A percentile compares a stretch with the other conserved stretches of the same genome.
Conservation (phyloP, 768 basidiomycete species). For the Daedalea quercina region DNA sequence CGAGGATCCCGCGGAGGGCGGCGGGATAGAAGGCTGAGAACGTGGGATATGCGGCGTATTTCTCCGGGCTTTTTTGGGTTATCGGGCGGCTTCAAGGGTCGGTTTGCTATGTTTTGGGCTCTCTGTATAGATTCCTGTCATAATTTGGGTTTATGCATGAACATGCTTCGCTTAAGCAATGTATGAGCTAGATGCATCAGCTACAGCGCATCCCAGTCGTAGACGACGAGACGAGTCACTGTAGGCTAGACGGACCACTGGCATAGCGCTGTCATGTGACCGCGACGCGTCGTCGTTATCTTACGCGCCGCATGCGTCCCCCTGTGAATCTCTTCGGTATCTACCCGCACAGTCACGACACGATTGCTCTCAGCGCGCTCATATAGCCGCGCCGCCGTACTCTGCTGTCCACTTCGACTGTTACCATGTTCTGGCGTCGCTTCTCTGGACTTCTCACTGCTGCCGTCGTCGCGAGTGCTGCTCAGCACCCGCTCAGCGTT, state of each 20-base stretch:
- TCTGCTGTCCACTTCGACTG: too few species aligned
- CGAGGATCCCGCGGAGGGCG: conserved; percentile 16
- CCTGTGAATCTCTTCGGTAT: not conserved
- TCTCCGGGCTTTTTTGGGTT: not conserved
- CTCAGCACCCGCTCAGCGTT: conserved; percentile 1
- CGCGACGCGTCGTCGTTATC: not conserved
- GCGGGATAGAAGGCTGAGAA: conserved; percentile 19
- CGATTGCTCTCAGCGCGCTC: not conserved
- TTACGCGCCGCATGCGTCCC: not conserved
- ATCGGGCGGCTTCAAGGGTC: not conserved
- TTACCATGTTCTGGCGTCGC: not conserved
- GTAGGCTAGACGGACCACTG: too few species aligned
- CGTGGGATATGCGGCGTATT: not conserved
- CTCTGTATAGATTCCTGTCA: too few species aligned
- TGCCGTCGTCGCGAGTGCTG: not conserved
- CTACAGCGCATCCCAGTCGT: too few species aligned
- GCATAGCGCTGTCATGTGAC: not conserved
- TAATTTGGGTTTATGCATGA: too few species aligned
- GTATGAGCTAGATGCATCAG: too few species aligned
- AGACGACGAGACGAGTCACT: too few species aligned
- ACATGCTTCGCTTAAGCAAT: too few species aligned
- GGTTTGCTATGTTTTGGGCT: not conserved
- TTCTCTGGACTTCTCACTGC: not conserved
- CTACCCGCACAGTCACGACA: not conserved
- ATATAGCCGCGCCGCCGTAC: too few species aligned